These are phyloP conservation scores for Cladobotryum protrusum DNA, from an alignment of 2,329 filamentous ascomycete species.

Conservation along the genomic window DNA sequence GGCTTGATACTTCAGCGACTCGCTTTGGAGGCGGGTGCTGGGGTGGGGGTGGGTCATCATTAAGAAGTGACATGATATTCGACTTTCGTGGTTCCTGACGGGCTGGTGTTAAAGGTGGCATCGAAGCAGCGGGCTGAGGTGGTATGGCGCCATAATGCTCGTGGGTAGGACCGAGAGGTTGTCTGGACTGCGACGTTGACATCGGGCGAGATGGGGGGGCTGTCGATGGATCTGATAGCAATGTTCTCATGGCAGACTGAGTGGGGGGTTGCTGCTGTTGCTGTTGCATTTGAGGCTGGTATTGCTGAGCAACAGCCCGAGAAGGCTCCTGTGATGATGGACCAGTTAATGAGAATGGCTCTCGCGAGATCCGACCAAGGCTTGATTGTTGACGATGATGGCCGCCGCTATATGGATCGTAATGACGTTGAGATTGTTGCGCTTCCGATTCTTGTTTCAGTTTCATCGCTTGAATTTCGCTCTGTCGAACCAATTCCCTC, in stretches of 20 bases:
- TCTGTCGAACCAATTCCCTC: constrained; percentile 23
- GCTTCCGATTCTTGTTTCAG: constrained; percentile 48
- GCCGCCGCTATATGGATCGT: constrained; percentile 34
- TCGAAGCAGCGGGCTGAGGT: constrained; percentile 24
- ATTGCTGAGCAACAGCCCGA: constrained; percentile 30
- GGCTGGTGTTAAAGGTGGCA: constrained; percentile 29
- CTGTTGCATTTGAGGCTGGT: constrained; percentile 25
- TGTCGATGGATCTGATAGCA: constrained; percentile 35
- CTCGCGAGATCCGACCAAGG: constrained; percentile 32
- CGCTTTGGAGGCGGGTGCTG: constrained; percentile 46
- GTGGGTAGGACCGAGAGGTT: constrained; percentile 23
- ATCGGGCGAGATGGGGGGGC: constrained; percentile 32
- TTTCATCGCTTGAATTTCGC: constrained; percentile 26
- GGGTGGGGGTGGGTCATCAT: constrained; percentile 48
- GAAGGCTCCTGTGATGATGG: constrained; percentile 38
- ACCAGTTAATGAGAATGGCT: constrained; percentile 34
- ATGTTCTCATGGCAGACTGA: constrained; percentile 30
- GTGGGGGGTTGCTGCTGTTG: constrained; percentile 31
- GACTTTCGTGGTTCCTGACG: constrained; percentile 51
- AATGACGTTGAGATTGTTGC: constrained; percentile 33
- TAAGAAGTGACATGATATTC: constrained; percentile 57
- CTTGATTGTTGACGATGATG: constrained; percentile 33
- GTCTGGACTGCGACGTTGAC: constrained; percentile 31
- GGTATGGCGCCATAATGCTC: constrained; percentile 25
- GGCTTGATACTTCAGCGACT: constrained; percentile 40